Conservation (phyloP, 371 early-diverging fungal species). For the Cokeromyces recurvatus region DNA sequence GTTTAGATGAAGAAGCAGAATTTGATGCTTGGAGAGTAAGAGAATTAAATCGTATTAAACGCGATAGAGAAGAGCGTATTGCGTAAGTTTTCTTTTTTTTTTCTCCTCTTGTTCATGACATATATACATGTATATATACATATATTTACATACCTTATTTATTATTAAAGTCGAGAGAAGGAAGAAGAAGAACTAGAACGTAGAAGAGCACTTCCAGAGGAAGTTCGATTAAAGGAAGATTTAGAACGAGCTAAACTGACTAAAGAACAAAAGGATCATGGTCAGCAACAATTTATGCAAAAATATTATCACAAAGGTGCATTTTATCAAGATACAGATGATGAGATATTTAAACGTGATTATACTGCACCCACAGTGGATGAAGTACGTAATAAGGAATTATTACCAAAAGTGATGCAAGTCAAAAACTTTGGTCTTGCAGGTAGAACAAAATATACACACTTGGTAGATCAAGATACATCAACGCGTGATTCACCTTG, state of each 20-base stretch:
- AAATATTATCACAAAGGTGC: slow-evolving; percentile 89
- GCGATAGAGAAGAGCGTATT: slow-evolving; percentile 77
- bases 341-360: slow-evolving; percentile 64
- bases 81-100: slow-evolving; percentile 51
- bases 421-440: slow-evolving; percentile 87
- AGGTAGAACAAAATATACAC: slow-evolving; percentile 88
- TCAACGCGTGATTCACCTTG: slow-evolving; percentile 39
- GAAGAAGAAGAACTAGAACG: slow-evolving; percentile 81
- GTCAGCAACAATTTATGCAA: slow-evolving; percentile 60
- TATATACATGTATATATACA: background rate
- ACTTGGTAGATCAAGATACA: slow-evolving; percentile 83
- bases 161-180: slow-evolving; percentile 52
- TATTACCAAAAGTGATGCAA: slow-evolving; percentile 84
- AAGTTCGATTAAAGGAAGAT: slow-evolving; percentile 66
- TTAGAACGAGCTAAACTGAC: slow-evolving; percentile 53
- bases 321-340: slow-evolving; percentile 67
- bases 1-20: slow-evolving; percentile 81
- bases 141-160: background rate
- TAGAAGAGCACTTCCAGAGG: slow-evolving; percentile 78
- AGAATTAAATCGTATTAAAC: slow-evolving; percentile 83
- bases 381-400: slow-evolving; percentile 61
- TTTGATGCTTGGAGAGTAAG: slow-evolving; percentile 91
- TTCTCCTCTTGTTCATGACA: background rate
- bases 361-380: slow-evolving; percentile 74
- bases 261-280: slow-evolving; percentile 49